Base-by-base conservation (phyloP, 1,139 yeast genomes). In the Pneumocystis wakefieldiae region DNA sequence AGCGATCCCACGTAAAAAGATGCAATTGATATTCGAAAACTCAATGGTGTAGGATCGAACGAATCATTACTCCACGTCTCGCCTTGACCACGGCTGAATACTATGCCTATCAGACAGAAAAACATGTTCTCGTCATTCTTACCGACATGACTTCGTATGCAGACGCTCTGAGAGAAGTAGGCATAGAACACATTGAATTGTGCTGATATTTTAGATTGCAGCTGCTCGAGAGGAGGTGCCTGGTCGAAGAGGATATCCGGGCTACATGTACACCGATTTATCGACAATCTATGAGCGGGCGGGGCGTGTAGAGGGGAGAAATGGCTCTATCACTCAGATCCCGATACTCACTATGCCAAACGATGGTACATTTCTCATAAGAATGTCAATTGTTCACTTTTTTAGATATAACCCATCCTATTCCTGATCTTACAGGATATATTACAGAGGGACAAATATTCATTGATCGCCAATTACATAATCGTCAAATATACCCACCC, bases 201-300 rank as follows among this genome's bases (percentile, higher is more conserved):
- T 48, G 6, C 17, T 48, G 12, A 48, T 6, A 10, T 24, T 14
- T 24, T 24, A 48, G 55, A 98, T 92, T 63, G 90, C 97, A 66
- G 98, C 99, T 67, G 99, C 99, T 62, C 88, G 99, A 82, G 99
- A 92, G 80, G 99, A 92, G 80, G 99, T 92, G 61, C 99, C 99
- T 73, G 99, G 99, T 81, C 90, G 99, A 83, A 90, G 99, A 85
- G 99, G 99, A 81, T 92, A 92, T 78, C 99, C 99, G 68, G 99
- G 99, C 87, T 92, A 92, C 77, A 92, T 92, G 99, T 92, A 92
- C 80, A 92, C 99, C 62, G 98, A 92, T 85, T 88, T 92, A 81
- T 87, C 97, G 64, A 92, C 97, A 66, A 90, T 92, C 73, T 92
- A 92, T 76, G 99, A 92, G 80, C 87, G 99, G 80, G 99, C 99